Conservation (phyloP, 176 grass and related monocot species). For the Oryza meridionalis region DNA sequence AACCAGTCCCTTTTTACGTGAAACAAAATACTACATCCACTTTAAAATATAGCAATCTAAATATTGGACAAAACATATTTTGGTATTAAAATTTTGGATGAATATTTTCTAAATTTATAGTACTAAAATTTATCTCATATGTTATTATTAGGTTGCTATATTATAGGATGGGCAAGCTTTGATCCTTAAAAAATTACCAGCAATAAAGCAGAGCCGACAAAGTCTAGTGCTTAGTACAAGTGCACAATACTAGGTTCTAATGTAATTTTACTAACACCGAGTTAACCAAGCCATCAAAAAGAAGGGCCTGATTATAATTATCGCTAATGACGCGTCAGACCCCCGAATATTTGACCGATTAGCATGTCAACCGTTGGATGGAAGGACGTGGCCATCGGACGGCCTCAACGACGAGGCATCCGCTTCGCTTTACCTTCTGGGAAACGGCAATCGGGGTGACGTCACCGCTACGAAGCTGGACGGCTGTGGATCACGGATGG, state of each 20-base stretch:
- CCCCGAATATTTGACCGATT: not conserved
- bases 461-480: constrained; percentile 23
- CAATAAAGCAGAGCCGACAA: not conserved
- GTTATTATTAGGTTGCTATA: no score
- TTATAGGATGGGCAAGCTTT: no score
- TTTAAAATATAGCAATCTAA: no score
- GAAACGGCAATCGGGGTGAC: not conserved
- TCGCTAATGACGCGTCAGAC: not conserved
- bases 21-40: no score
- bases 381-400: not conserved
- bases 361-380: not conserved
- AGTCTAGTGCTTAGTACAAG: no score
- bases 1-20: no score
- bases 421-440: not conserved
- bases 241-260: not conserved
- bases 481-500: constrained; percentile 13
- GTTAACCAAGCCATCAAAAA: not conserved
- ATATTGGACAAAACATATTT: no score
- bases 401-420: not conserved
- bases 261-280: not conserved
- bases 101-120: no score
- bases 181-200: not conserved
- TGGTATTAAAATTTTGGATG: no score
- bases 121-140: no score
- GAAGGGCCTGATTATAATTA: not conserved